A percentile compares a stretch with the other conserved stretches of the same genome.
phyloP scores from a whole-genome alignment of 2,329 filamentous ascomycete genomes.

The Aspergillus sclerotialis region DNA sequence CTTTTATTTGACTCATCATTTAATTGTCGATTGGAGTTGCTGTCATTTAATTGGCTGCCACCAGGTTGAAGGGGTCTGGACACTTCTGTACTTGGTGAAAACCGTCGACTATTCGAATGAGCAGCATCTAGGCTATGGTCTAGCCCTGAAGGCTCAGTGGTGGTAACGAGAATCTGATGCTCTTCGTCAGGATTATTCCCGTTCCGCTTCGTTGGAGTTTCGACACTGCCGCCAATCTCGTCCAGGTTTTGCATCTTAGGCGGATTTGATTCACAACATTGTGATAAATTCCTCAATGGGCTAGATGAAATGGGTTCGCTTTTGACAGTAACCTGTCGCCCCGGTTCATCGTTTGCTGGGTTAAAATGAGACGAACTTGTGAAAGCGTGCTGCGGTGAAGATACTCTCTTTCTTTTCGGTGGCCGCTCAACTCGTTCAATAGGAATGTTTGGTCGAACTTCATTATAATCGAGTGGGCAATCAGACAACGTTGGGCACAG shows the following conservation, averaged over 20 bases:
- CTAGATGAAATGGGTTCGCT: slow-evolving; percentile 30
- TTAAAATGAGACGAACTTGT: neutral
- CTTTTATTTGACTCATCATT: slow-evolving; percentile 31
- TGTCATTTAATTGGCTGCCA: slow-evolving; percentile 19
- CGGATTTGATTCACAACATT: slow-evolving; percentile 10
- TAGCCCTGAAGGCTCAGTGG: too few relatives aligned
- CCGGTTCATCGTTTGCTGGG: slow-evolving; percentile 5
- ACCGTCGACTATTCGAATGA: too few relatives aligned
- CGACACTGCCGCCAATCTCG: slow-evolving; percentile 35
- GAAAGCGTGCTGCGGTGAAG: neutral
- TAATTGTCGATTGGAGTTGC: slow-evolving; percentile 4
- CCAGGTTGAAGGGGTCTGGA: slow-evolving; percentile 19
- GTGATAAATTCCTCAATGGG: slow-evolving; percentile 12
- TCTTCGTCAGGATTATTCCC: slow-evolving; percentile 2
- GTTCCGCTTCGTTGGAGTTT: slow-evolving; percentile 35
- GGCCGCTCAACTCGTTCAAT: slow-evolving; percentile 2
- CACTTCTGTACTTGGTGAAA: too few relatives aligned
- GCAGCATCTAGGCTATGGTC: too few relatives aligned
- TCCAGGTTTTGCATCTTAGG: slow-evolving; percentile 58
- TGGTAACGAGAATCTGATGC: neutral
- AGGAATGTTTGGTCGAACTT: neutral
- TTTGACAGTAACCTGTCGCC: slow-evolving; percentile 24
- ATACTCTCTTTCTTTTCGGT: slow-evolving; percentile 17
- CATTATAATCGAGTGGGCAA: slow-evolving; percentile 4
- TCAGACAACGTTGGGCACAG: slow-evolving; percentile 12